Evolutionary conservation across 2,329 filamentous ascomycete species (phyloP).

Genomic region (Calycina marina): DNA sequence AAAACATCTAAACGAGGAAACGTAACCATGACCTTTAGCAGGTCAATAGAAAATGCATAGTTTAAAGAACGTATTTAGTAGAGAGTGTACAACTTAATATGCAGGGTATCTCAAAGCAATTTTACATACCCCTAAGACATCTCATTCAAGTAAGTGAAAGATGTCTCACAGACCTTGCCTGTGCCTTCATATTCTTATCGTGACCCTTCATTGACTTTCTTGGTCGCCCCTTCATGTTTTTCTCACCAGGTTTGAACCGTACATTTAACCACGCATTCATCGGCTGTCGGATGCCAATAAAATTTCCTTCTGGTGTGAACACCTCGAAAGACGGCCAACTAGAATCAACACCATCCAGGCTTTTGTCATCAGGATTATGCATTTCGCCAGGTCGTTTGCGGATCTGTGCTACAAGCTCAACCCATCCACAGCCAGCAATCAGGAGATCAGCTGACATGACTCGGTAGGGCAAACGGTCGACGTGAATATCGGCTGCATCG

Average conservation of each 20-base stretch:
- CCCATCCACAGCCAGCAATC: constrained; percentile 85
- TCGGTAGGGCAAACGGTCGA: constrained; percentile 61
- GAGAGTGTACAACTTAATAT: not conserved
- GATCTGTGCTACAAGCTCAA: constrained; percentile 76
- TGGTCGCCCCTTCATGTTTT: constrained; percentile 40
- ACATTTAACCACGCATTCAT: constrained; percentile 55
- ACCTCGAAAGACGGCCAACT: constrained; percentile 66
- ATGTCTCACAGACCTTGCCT: constrained; percentile 3
- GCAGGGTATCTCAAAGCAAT: not conserved
- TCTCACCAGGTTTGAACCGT: constrained; percentile 38
- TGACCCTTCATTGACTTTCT: constrained; percentile 54
- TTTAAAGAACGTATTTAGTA: not conserved
- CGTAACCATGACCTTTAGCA: no score
- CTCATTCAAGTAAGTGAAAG: not conserved
- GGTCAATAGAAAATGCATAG: no score
- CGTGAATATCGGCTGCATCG: constrained; percentile 45
- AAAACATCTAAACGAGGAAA: no score
- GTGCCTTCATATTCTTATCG: constrained; percentile 30
- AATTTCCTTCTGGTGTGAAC: constrained; percentile 73
- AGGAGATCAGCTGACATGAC: constrained; percentile 73
- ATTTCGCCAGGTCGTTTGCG: constrained; percentile 32
- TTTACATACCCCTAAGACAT: not conserved
- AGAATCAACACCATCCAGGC: constrained; percentile 13
- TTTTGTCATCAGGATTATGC: constrained; percentile 4
- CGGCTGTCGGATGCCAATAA: constrained; percentile 49